phyloP scores from a whole-genome alignment of 2,329 filamentous ascomycete species.

The Cladophialophora yegresii region DNA sequence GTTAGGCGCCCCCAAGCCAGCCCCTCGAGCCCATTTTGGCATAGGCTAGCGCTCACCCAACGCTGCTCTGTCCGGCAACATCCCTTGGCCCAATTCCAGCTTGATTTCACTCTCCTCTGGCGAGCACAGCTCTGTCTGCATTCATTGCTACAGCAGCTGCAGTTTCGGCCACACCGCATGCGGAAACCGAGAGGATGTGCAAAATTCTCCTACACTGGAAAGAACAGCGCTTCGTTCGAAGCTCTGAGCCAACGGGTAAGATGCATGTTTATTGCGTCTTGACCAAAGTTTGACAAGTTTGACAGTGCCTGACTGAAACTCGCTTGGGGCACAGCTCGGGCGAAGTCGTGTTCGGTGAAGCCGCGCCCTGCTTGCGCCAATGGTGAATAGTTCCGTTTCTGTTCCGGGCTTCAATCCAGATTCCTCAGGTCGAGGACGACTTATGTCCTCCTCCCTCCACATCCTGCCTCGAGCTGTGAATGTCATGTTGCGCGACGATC shows the following conservation, averaged over 20 bases:
- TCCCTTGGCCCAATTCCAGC: neutral
- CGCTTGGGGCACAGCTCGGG: neutral
- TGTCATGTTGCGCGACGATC: neutral
- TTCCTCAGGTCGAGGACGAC: neutral
- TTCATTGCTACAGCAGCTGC: no score
- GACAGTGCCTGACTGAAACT: neutral
- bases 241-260: neutral
- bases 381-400: neutral
- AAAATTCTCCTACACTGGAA: no score
- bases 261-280: neutral
- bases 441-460: neutral
- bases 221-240: no score
- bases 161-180: neutral
- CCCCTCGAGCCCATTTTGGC: neutral
- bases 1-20: neutral
- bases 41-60: no score
- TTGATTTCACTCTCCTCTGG: neutral
- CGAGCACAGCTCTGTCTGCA: neutral
- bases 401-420: neutral
- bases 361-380: constrained; percentile 1
- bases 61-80: neutral
- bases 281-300: constrained; percentile 6
- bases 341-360: neutral
- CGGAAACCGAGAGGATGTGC: neutral
- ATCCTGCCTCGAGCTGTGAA: neutral